phyloP scores from a whole-genome alignment of 768 basidiomycete genomes.

The Lactarius indigo region DNA sequence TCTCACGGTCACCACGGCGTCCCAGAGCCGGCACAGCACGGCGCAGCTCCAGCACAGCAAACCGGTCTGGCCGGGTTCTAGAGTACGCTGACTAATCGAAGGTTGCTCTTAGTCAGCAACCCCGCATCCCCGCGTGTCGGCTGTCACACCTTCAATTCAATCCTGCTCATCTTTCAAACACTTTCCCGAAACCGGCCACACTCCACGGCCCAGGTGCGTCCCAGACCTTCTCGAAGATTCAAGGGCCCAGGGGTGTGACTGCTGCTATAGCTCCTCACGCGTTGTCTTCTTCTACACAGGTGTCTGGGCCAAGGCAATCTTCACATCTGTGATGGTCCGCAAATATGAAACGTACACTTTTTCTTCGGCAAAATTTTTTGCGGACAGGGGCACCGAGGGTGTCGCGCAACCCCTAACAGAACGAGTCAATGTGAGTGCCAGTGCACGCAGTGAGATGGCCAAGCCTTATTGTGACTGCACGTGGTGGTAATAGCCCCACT shows the following conservation, averaged over 20 bases:
- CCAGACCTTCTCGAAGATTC: neutral
- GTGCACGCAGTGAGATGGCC: neutral
- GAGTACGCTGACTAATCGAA: neutral
- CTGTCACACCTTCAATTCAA: neutral
- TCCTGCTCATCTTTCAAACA: neutral
- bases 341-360: slow-evolving; percentile 46
- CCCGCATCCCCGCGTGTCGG: neutral
- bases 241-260: neutral
- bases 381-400: slow-evolving; percentile 67
- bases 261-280: neutral
- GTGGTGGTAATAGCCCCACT: slow-evolving; percentile 54
- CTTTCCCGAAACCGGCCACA: neutral
- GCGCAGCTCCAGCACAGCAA: neutral
- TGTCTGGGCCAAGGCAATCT: neutral
- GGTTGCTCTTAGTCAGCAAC: neutral
- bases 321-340: slow-evolving; percentile 25
- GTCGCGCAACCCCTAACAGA: slow-evolving; percentile 79
- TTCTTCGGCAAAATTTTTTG: slow-evolving; percentile 71
- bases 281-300: neutral
- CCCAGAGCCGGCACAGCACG: neutral
- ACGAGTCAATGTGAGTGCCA: slow-evolving; percentile 60
- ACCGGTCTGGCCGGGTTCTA: neutral
- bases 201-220: neutral
- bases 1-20: neutral
- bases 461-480: neutral